These are phyloP conservation scores for Chlamydomonas schloesseri DNA, from an alignment of 139 green algal genomes.

Conservation along the genomic window DNA sequence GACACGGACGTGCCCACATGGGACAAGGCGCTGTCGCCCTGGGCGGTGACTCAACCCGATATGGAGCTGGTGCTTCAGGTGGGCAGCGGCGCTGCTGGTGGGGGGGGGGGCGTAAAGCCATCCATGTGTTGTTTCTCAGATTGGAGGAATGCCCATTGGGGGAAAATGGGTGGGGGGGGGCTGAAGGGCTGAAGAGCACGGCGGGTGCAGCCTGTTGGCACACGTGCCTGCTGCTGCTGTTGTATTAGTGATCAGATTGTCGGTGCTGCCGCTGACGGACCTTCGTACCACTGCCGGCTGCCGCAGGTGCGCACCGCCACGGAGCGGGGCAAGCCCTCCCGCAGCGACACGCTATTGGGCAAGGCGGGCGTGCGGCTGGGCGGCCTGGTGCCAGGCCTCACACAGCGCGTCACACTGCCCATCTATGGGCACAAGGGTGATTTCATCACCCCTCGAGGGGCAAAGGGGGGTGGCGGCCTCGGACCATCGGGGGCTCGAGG, in stretches of 20 bases:
- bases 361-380: neutral
- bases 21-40: neutral
- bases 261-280: no score
- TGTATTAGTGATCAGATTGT: no score
- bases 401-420: neutral
- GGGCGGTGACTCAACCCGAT: neutral
- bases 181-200: no score
- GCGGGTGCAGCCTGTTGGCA: no score
- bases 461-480: neutral
- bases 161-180: no score
- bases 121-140: no score
- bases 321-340: neutral
- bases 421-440: neutral
- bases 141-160: neutral
- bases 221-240: no score
- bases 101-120: no score
- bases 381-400: constrained; percentile 5
- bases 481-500: no score
- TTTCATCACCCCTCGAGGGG: no score
- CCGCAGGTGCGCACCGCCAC: neutral
- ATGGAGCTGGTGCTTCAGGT: constrained; percentile 43
- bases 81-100: neutral
- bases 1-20: constrained; percentile 4
- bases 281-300: no score
- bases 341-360: neutral